Evolutionary conservation across 2,329 filamentous ascomycete genomes (phyloP), one percentile per base, ranked within the genome.

Genomic region (Colletotrichum sp.): DNA sequence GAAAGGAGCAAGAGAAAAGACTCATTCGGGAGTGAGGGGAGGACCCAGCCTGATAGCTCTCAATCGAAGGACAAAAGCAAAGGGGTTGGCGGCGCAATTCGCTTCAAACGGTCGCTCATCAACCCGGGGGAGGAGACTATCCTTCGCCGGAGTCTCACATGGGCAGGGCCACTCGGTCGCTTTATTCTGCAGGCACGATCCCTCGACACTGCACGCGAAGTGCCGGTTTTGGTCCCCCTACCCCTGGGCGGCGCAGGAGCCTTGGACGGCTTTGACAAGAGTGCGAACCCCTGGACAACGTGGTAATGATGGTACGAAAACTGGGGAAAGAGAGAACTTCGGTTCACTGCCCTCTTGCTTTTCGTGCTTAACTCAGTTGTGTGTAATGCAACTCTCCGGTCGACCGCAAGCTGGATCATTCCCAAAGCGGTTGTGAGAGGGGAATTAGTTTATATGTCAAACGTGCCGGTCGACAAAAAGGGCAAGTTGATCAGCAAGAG

Each of bases 131-230:
- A 63, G 44, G n/a, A 52, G 27, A 22, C 30, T 6, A 15, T 16
- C 22, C 63, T 64, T 48, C n/a, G 30, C 22, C 59, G 32, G 19
- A 25, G 57, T 28, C 52, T 65, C 61, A 44, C 32, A 36, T 12
- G 57, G 52, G 63, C n/a, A 55, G 61, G 73, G 64, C 44, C 48
- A 28, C 27, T 39, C 22, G 25, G 19, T 52, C 28, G 36, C 70
- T 75, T 73, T 69, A 74, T 75, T 61, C 65, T 68, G 34, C 59
- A 73, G 44, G 32, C 44, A 60, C 27, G 30, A 73, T 52, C 39
- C 55, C 25, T 64, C 36, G 22, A 44, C 28, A 52, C 34, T 32
- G 64, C n/a, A 52, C 44, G 22, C 57, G 57, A 72, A 44, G 55
- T 57, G 34, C 44, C 70, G 28, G n/a, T 13, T 25, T 34, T 55